Base-by-base conservation (phyloP, 2,329 filamentous ascomycete genomes). In the Exophiala bonariae region DNA sequence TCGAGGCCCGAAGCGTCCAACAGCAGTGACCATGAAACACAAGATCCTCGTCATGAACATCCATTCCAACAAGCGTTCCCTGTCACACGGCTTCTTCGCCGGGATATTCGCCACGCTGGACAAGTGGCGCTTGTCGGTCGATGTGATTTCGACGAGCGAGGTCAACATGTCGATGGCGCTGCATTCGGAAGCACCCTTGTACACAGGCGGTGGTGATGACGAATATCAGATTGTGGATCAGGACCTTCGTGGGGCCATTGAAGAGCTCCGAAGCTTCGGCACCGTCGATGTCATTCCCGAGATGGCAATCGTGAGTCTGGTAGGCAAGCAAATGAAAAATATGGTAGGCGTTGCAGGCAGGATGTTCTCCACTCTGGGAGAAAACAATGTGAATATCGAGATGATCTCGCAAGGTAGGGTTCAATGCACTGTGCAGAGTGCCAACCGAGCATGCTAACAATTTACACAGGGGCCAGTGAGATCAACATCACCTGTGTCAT, bases 401-500 rank as follows among this genome's bases (percentile, higher is more conserved):
- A 99, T 99, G 93, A 99, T 99, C 59, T 96, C 89, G 18, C 93
- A 99, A 74, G 93, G 93, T 92, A 77, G 62, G 76, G 59, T 62
- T 48, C 41, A 31, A 14, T 4, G 18, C 32, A 30, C 18, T 20
- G 23, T 19, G 30, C 28, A 16, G 35, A 37, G 18, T 32, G 49
- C 31, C 22, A 26, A 22, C 19, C 16, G 31, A 23, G 18, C 30
- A 16, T 35, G 33, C 49, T 52, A 44, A 54, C 50, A 36, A n/a
- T 14, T 38, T 17, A 26, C 52, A 31, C 58, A 95, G 90, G 91
- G 61, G 93, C 93, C 19, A 96, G 91, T 66, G 93, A 99, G 75
- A 99, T 99, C 71, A 99, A 97, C 68, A 99, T 99, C 51, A 96
- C 90, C 9, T 99, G 93, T 64, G 93, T 99, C 36, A 95, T 99